Evolutionary conservation across 192 early-diverging fungal species (phyloP), one percentile per base, ranked within the genome.

Genomic region (Entomortierella chlamydospora): DNA sequence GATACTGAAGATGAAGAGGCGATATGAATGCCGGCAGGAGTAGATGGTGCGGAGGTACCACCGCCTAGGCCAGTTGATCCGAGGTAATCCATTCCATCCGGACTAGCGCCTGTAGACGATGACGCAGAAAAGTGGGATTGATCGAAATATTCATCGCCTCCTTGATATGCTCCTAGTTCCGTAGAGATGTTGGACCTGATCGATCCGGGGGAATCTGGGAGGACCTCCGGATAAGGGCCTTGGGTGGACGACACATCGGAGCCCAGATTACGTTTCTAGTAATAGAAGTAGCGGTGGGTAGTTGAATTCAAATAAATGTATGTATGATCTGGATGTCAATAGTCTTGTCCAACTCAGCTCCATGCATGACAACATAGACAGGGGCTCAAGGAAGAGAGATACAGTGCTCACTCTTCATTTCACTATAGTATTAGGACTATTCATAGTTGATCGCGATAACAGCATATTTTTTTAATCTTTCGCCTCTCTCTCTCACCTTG

Each of bases 211-310:
- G 60, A 64, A 42, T 64, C 73, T 22, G 72, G 57, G 13, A 26
- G 49, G n/a, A 45, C 49, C 47, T 68, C 73, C 5, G 59, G 50
- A 57, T 45, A 68, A 28, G 50, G 3, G 22, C 67, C 67, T 28
- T 63, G 67, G 23, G 55, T 56, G n/a, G 66, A 25, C 34, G 25
- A 37, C 20, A n/a, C n/a, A n/a, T 79, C 76, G 25, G 68, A 79
- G 65, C 62, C 76, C 57, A 70, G 11, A 53, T 79, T 64, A 47
- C 76, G 76, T 79, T 70, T 79, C 76, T 79, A 61, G 10, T 37
- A 37, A 37, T 7, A 37, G 10, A 37, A 10, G 10, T 37, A 10
- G 34, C 10, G 34, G 34, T 37, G 5, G 10, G 34, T 7, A 37
- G 10, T 37, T 4, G 28, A 33, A 43, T 57, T 2, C 20, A 42